Base-by-base conservation (phyloP, 2,329 filamentous ascomycete genomes). In the Pochonia chlamydosporia region DNA sequence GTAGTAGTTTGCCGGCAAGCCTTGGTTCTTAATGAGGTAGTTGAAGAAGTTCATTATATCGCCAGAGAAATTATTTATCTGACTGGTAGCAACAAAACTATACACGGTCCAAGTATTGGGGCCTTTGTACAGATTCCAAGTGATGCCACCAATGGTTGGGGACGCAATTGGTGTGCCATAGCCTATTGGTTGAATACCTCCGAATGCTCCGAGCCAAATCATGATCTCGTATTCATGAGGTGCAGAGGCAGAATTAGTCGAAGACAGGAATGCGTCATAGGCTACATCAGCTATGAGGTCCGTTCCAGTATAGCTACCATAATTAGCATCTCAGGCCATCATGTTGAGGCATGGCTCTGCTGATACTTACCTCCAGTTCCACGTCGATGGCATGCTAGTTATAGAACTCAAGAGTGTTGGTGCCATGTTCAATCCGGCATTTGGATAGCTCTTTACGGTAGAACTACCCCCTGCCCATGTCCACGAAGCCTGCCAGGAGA, bases 121-220 rank as follows among this genome's bases (percentile, higher is more conserved):
- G n/a, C 82, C 82, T 48, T 70, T 70, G 65, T 74, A 85, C 42
- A 86, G 65, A 45, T 78, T 73, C 73, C 76, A 86, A n/a, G 57
- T 63, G 25, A 65, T 61, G 35, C 77, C 79, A 56, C 21, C n/a
- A n/a, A n/a, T n/a, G n/a, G n/a, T n/a, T n/a, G n/a, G n/a, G n/a
- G n/a, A n/a, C n/a, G n/a, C n/a, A n/a, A n/a, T n/a, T n/a, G n/a
- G n/a, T n/a, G n/a, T n/a, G n/a, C n/a, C n/a, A n/a, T n/a, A n/a
- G n/a, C n/a, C n/a, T n/a, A 83, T 82, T 31, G 81, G 79, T 1
- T 76, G 75, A 2, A 79, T 79, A 46, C 77, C 78, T 25, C 79
- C 81, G 40, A 79, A 66, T 3, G 73, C 71, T 2, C 69, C 74
- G 40, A 83, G 68, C 81, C 81, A 85, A 56, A 84, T 70, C 81